Evolutionary conservation across 768 basidiomycete species (phyloP).

Genomic region (Termitomyces sp.): DNA sequence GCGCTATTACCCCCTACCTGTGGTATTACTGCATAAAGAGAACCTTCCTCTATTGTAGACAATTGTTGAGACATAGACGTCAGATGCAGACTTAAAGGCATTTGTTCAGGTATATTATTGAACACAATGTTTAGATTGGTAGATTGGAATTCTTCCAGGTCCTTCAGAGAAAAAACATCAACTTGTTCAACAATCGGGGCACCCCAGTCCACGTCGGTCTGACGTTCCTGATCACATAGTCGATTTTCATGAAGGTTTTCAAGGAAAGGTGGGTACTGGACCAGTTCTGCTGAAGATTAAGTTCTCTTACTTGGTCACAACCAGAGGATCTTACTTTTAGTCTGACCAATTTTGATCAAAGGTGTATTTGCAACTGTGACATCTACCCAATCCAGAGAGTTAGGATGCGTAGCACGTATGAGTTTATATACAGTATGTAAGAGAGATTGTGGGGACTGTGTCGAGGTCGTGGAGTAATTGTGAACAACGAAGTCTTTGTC

Average conservation of each 20-base stretch:
- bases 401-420: background rate
- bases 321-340: background rate
- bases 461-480: background rate
- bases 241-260: background rate
- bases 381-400: background rate
- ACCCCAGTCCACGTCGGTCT: constrained; percentile 31
- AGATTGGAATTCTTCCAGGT: constrained; percentile 39
- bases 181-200: constrained; percentile 20
- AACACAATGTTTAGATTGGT: constrained; percentile 22
- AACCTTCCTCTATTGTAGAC: constrained; percentile 21
- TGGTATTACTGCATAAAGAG: constrained; percentile 34
- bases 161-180: constrained; percentile 29
- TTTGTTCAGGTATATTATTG: background rate
- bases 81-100: background rate
- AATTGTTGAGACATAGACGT: background rate
- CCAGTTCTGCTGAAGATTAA: background rate
- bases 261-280: constrained; percentile 6
- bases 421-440: background rate
- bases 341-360: background rate
- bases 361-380: background rate
- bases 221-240: background rate
- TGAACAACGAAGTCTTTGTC: constrained; percentile 1
- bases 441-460: background rate
- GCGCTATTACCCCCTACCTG: constrained; percentile 31
- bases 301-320: too few species aligned